Conservation (phyloP, 331 rosid genomes). For the Malus hybrid region DNA sequence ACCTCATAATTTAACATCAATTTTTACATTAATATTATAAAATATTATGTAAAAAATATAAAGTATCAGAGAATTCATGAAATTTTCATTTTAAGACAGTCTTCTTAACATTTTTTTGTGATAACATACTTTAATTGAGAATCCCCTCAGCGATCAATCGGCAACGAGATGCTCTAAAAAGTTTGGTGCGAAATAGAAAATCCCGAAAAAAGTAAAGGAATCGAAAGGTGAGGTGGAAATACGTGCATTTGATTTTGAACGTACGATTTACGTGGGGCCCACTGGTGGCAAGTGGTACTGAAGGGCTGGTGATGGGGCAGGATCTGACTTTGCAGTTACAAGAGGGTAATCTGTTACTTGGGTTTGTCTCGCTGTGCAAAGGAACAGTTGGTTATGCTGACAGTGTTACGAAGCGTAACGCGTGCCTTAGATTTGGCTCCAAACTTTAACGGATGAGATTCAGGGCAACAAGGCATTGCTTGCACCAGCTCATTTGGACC, state of each 20-base stretch:
- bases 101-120: too few species aligned
- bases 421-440: background rate
- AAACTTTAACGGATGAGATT: slow-evolving; percentile 1
- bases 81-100: too few species aligned
- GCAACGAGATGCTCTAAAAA: too few species aligned
- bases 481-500: background rate
- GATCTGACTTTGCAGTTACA: background rate
- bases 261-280: background rate
- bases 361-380: background rate
- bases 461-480: too few species aligned
- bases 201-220: background rate
- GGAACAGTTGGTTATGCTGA: background rate
- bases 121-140: too few species aligned
- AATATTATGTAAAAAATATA: too few species aligned
- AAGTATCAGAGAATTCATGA: too few species aligned
- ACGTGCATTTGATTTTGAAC: background rate
- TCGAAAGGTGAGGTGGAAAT: background rate
- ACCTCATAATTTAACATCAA: too few species aligned
- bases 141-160: too few species aligned
- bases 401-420: background rate
- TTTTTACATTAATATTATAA: too few species aligned
- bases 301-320: background rate
- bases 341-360: background rate
- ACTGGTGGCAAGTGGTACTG: background rate
- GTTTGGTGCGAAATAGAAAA: background rate